A percentile compares a stretch with the other conserved stretches of the same genome.
phyloP scores from a whole-genome alignment of 2,329 filamentous ascomycete species.

The Cladosporium sp. region DNA sequence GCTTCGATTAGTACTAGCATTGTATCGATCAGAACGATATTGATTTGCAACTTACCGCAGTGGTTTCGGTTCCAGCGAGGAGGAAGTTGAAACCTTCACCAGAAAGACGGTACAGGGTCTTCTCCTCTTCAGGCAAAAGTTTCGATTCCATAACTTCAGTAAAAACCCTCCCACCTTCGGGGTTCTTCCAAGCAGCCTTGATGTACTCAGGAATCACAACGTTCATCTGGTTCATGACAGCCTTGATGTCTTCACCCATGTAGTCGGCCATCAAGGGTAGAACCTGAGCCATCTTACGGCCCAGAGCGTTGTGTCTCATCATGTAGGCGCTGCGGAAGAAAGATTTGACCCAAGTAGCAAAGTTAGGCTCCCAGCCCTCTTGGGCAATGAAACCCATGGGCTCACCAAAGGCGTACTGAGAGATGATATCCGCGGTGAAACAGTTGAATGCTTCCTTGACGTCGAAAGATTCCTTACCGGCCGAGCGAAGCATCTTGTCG shows the following conservation, averaged over 20 bases:
- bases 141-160: slow-evolving; percentile 4
- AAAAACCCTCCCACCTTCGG: slow-evolving; percentile 6
- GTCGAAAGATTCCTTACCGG: slow-evolving; percentile 48
- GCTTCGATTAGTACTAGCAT: background rate
- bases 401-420: slow-evolving; percentile 49
- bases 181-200: slow-evolving; percentile 1
- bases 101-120: slow-evolving; percentile 11
- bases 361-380: slow-evolving; percentile 27
- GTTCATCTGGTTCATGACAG: slow-evolving; percentile 7
- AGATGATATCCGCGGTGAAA: slow-evolving; percentile 55
- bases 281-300: slow-evolving; percentile 4
- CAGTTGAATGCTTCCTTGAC: slow-evolving; percentile 34
- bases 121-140: slow-evolving; percentile 8
- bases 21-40: background rate
- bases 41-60: slow-evolving; percentile 5
- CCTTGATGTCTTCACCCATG: slow-evolving; percentile 11
- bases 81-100: slow-evolving; percentile 14
- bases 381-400: slow-evolving; percentile 48
- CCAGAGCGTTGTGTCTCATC: slow-evolving; percentile 12
- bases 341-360: slow-evolving; percentile 10
- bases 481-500: slow-evolving; percentile 52
- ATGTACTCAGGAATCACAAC: slow-evolving; percentile 2
- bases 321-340: slow-evolving; percentile 13
- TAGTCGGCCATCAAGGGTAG: slow-evolving; percentile 7
- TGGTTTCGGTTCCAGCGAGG: slow-evolving; percentile 17